A percentile compares a stretch with the other conserved stretches of the same genome.
Evolutionary conservation across 1,284 basidiomycete genomes (phyloP).

Genomic region (Naganishia liquefaciens): DNA sequence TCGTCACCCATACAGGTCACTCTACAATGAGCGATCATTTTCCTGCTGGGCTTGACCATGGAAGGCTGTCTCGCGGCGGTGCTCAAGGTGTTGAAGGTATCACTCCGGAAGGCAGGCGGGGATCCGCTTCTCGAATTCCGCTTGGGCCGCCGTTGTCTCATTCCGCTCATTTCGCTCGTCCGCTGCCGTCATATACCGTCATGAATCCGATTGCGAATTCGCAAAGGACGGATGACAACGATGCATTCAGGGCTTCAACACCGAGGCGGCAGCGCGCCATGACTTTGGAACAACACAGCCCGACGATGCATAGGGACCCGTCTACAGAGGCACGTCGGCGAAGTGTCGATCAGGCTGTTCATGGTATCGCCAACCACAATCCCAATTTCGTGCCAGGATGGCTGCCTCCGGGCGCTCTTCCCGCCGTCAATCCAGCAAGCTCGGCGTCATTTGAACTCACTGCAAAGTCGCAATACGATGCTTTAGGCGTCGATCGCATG

Average conservation of each 20-base stretch:
- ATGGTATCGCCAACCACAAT: not conserved
- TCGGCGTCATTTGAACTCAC: slow-evolving; percentile 18
- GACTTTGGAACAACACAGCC: slow-evolving; percentile 13
- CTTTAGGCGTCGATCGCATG: slow-evolving; percentile 11
- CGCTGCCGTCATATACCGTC: not conserved
- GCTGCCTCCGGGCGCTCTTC: slow-evolving; percentile 30
- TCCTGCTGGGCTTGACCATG: not conserved
- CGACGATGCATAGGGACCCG: not conserved
- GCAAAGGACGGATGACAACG: no score
- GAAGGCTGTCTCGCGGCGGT: slow-evolving; percentile 11
- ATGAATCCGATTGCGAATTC: not conserved
- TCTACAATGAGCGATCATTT: not conserved
- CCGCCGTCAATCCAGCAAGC: slow-evolving; percentile 25
- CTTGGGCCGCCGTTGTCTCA: slow-evolving; percentile 15
- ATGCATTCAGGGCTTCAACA: not conserved
- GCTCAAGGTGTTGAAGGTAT: not conserved
- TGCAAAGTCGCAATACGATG: slow-evolving; percentile 22
- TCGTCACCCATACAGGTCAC: no score
- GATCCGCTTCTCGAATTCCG: not conserved
- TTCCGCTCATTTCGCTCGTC: slow-evolving; percentile 18
- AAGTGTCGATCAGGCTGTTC: slow-evolving; percentile 22
- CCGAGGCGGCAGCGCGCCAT: slow-evolving; percentile 2
- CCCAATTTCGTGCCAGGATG: slow-evolving; percentile 8
- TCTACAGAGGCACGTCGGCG: slow-evolving; percentile 9
- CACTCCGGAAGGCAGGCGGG: not conserved